Evolutionary conservation across 2,329 filamentous ascomycete species (phyloP).

Genomic region (Coleophoma crateriformis): DNA sequence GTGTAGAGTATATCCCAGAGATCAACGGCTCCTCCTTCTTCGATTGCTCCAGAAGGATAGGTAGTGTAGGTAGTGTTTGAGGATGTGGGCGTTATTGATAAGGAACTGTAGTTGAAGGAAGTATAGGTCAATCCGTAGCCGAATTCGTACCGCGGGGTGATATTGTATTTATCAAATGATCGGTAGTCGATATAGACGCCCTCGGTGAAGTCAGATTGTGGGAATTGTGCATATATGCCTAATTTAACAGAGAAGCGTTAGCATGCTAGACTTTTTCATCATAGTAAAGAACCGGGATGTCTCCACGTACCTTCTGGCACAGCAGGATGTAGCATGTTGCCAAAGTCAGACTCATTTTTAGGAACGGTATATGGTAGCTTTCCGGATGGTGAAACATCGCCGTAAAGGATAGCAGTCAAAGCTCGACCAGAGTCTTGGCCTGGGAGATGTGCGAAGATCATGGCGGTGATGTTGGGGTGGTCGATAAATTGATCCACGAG

Average conservation of each 20-base stretch:
- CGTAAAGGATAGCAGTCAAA: conserved; percentile 71
- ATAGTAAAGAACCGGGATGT: too few relatives aligned
- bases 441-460: conserved; percentile 74
- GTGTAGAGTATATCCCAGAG: conserved; percentile 47
- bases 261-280: too few relatives aligned
- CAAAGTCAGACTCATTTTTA: conserved; percentile 43
- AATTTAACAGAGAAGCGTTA: too few relatives aligned
- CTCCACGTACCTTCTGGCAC: background rate
- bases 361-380: conserved; percentile 79
- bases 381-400: conserved; percentile 68
- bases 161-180: conserved; percentile 57
- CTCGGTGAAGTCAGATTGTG: conserved; percentile 69
- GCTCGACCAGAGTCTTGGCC: conserved; percentile 80
- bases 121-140: conserved; percentile 76
- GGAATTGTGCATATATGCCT: conserved; percentile 21
- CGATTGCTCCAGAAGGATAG: conserved; percentile 54
- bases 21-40: conserved; percentile 45
- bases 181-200: conserved; percentile 78
- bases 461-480: conserved; percentile 67
- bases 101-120: conserved; percentile 64
- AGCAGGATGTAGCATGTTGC: conserved; percentile 13
- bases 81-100: conserved; percentile 35
- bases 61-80: conserved; percentile 16
- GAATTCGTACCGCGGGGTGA: conserved; percentile 70
- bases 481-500: conserved; percentile 65